Evolutionary conservation across 1,139 yeast species (phyloP), one percentile per base, ranked within the genome.

Genomic region (Saccharomycopsis crataegensis): DNA sequence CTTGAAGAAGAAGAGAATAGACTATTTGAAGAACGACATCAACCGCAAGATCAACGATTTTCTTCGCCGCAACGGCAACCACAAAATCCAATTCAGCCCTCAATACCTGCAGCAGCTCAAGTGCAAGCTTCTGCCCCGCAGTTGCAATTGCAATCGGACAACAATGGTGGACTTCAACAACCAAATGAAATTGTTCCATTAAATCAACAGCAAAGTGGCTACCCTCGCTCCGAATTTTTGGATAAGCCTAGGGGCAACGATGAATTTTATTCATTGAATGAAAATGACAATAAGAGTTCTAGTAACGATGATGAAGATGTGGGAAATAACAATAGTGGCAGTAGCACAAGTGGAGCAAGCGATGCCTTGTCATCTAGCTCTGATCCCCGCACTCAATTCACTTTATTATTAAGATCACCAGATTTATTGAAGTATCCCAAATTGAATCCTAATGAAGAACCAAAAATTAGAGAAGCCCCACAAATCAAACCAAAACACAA

Each of bases 391-490:
- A 12, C 38, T 8, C 52, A 50, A 31, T 50, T 50, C 42, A 55
- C 57, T 28, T 41, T 55, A n/a, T 43, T 52, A 8, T 43, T 55
- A 16, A 37, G 57, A 40, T 46, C 57, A n/a, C 54, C 57, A 3
- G 57, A 54, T 11, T 44, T 54, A 31, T 46, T 48, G 31, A 37
- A 31, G n/a, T 42, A 46, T 41, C 46, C 42, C 32, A 46, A 33
- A 46, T 16, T 36, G 32, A 22, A 17, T 42, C 14, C 51, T 12
- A 34, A n/a, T 38, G 46, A 28, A 16, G 48, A 51, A 22, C 14
- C 32, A 9, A 52, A 42, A 12, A 44, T 46, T 38, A 45, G 45
- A 32, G 52, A 44, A 11, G 50, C 56, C 2, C 50, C 52, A 28
- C 53, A 46, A 34, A 34, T 46, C 17, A 42, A 44, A 17, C 33